Evolutionary conservation across 1,284 basidiomycete species (phyloP), one percentile per base, ranked within the genome.

Genomic region (Cutaneotrichosporon cutaneum): DNA sequence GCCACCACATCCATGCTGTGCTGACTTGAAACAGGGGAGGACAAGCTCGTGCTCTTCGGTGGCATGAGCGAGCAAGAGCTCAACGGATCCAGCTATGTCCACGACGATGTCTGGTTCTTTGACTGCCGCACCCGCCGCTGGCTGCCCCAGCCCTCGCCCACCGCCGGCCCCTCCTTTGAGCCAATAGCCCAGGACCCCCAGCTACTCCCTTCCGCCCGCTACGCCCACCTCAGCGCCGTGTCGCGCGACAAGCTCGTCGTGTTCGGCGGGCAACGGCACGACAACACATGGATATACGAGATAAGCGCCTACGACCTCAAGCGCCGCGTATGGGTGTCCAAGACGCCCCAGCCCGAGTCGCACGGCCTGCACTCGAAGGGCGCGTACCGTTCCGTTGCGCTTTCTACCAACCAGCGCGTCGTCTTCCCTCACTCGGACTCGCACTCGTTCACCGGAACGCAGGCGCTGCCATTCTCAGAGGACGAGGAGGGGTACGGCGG

Each of bases 301-400:
- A 85, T 94, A 60, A 90, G 90, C 76, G 88, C 93, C 11, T 93
- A 88, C 67, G 91, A 96, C 76, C 83, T 97, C 30, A 73, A 82
- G 21, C 77, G 81, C 7, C 85, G 85, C 70, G 81, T 84, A 1
- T 96, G 94, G 93, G 84, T 90, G 4, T 74, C 74, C 0, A 87
- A 88, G 70, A 83, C 86, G 26, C 85, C 87, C 32, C 87, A 88
- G 65, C 94, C 76, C 0, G 74, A 75, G 47, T 51, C 68, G 18
- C 68, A 93, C 72, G 89, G 90, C 7, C 84, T 90, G 21, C 92
- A 94, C 78, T 93, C 91, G 71, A 78, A 78, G 61, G 94, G 93
- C 6, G 94, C 92, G 0, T 96, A 96, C 78, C 88, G 93, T 59
- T 91, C 89, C 68, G 90, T 95, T 22, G 90, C 90, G 0, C 88